A percentile compares a stretch with the other conserved stretches of the same genome.
These are phyloP conservation scores for Xylariaceae sp. DNA, from an alignment of 2,329 filamentous ascomycete genomes.

Conservation along the genomic window DNA sequence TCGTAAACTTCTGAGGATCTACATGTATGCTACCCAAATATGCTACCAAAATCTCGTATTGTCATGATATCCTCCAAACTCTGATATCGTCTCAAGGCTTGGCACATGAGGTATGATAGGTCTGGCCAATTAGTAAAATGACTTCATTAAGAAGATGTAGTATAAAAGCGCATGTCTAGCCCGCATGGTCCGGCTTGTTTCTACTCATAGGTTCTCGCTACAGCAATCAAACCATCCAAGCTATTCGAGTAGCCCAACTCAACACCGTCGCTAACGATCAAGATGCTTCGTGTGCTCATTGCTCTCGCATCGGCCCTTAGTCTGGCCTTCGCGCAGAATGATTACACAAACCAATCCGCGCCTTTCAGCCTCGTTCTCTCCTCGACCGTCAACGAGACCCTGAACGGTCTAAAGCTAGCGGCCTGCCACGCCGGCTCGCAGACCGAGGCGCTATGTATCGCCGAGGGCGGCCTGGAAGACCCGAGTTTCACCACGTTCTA, in stretches of 20 bases:
- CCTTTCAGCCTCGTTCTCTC: slow-evolving; percentile 27
- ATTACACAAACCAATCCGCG: slow-evolving; percentile 22
- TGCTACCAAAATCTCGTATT: neutral
- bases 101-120: neutral
- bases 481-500: slow-evolving; percentile 21
- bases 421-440: slow-evolving; percentile 25
- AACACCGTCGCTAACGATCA: neutral
- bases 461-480: neutral
- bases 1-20: neutral
- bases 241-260: neutral
- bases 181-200: neutral
- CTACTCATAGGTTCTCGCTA: neutral
- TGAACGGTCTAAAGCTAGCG: slow-evolving; percentile 22
- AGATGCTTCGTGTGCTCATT: slow-evolving; percentile 12
- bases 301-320: slow-evolving; percentile 12
- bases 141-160: neutral
- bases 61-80: neutral
- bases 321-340: slow-evolving; percentile 17
- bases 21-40: neutral
- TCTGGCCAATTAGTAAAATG: neutral
- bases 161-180: neutral
- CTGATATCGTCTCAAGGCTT: neutral
- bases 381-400: slow-evolving; percentile 20
- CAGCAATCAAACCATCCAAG: too few species aligned
- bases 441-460: slow-evolving; percentile 24